Evolutionary conservation across 2,329 filamentous ascomycete genomes (phyloP), one percentile per base, ranked within the genome.

Genomic region (Fonsecaea pugnacius): DNA sequence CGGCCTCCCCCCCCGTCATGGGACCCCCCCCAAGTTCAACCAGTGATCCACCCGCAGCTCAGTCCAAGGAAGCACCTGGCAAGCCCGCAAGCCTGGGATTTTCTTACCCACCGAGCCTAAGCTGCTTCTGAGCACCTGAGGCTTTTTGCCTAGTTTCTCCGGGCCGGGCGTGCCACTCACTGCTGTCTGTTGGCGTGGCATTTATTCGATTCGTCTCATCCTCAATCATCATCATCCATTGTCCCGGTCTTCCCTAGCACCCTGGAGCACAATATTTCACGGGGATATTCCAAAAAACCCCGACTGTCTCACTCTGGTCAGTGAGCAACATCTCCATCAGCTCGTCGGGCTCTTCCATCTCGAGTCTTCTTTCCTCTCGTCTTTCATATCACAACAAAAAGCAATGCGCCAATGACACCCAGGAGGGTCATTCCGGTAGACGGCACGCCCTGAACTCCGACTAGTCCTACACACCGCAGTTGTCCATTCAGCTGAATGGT

Each of bases 151-250:
- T 60, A 33, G 58, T 35, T 32, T 60, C 50, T 43, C 58, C 58
- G 58, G 58, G 58, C 58, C 58, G 58, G 58, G 40, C 58, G 58
- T 60, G 48, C 58, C 58, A 43, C 33, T 54, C 38, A 14, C 53
- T 56, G 53, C 53, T 56, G 35, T 8, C 21, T 16, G 33, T 54
- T 16, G 27, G 51, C 30, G 33, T 53, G 51, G 21, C 51, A 53
- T 48, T 27, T 60, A 35, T 60, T 24, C 36, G 50, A 43, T 35
- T 54, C 58, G 27, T 48, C 46, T 60, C 58, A 60, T 54, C 58
- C 24, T 48, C 43, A 48, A 48, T 48, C 43, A 48, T 53, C 27
- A 33, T 53, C 51, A 33, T 35, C 51, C 30, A n/a, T 27, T 14
- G n/a, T 32, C 36, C 40, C 50, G 48, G 27, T 58, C 27, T 50